These are phyloP conservation scores for Paramecium sonneborni DNA, from an alignment of 73 alveolate genomes.

Conservation along the genomic window DNA sequence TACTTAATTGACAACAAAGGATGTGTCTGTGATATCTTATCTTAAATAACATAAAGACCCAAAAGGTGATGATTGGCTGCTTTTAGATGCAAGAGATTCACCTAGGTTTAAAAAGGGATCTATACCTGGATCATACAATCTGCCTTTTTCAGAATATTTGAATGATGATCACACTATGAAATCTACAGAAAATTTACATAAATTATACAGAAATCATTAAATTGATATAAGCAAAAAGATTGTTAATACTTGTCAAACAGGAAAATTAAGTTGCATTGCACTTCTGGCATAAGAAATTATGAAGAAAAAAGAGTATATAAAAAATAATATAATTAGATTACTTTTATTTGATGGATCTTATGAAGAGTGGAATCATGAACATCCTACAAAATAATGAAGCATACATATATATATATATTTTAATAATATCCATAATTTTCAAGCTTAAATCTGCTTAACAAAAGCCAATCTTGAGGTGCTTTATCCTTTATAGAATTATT, in stretches of 20 bases:
- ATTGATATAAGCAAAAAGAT: not conserved
- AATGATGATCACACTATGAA: not conserved
- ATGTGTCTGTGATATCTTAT: not conserved
- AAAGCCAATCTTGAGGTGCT: not conserved
- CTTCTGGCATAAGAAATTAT: slow-evolving; percentile 5
- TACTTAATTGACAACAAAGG: not conserved
- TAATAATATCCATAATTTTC: not conserved
- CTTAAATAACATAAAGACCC: not conserved
- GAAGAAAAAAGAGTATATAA: slow-evolving; percentile 7
- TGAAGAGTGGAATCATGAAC: not conserved
- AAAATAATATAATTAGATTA: not conserved
- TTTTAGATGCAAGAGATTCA: slow-evolving; percentile 11
- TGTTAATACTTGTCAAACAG: slow-evolving; percentile 36
- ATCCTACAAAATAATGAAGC: not conserved
- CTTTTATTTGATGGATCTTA: slow-evolving; percentile 3
- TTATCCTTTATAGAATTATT: not conserved
- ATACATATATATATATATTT: not conserved
- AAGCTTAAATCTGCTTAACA: not conserved
- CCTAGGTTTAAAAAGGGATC: slow-evolving; percentile 1
- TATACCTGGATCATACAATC: slow-evolving; percentile 3
- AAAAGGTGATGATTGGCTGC: not conserved
- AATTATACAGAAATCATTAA: not conserved
- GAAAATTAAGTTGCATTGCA: slow-evolving; percentile 15
- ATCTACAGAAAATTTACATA: not conserved
- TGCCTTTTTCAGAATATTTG: slow-evolving; percentile 16